These are phyloP conservation scores for Aspergillus novoparasiticus DNA, from an alignment of 2,329 filamentous ascomycete species.

Conservation along the genomic window DNA sequence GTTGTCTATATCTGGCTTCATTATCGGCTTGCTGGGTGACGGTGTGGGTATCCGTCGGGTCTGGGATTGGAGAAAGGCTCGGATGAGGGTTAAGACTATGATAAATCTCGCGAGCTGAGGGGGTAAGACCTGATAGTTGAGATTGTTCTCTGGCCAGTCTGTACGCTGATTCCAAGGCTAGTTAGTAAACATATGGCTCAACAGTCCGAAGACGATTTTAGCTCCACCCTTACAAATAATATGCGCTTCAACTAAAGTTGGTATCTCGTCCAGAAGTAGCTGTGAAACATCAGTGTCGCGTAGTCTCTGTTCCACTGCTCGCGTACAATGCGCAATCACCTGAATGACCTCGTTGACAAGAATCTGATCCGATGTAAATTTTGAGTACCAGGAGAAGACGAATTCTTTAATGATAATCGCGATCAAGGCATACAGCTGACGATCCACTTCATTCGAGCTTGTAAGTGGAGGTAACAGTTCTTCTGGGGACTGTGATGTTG, in stretches of 20 bases:
- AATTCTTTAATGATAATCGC: conserved; percentile 88
- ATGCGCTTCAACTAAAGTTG: conserved; percentile 78
- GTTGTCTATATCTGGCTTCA: conserved; percentile 80
- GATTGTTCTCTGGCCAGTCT: conserved; percentile 65
- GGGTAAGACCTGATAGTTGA: conserved; percentile 61
- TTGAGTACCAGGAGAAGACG: conserved; percentile 89
- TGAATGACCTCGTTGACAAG: conserved; percentile 88
- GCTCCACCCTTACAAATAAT: conserved; percentile 64
- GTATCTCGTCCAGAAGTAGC: conserved; percentile 83
- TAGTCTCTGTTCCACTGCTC: conserved; percentile 82
- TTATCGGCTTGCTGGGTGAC: conserved; percentile 69
- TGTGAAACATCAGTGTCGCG: conserved; percentile 80
- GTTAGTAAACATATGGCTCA: conserved; percentile 21
- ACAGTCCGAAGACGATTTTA: background rate
- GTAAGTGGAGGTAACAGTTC: conserved; percentile 87
- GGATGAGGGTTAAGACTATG: conserved; percentile 82
- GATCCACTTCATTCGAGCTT: conserved; percentile 89
- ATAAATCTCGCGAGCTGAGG: conserved; percentile 71
- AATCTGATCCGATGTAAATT: conserved; percentile 85
- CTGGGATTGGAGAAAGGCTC: conserved; percentile 75
- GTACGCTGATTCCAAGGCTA: conserved; percentile 60
- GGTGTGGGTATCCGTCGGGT: conserved; percentile 53
- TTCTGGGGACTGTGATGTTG: conserved; percentile 69
- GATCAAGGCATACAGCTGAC: conserved; percentile 90
- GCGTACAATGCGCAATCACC: conserved; percentile 88